phyloP scores from a whole-genome alignment of 2,329 filamentous ascomycete genomes.

The Scleromitrula shiraiana region DNA sequence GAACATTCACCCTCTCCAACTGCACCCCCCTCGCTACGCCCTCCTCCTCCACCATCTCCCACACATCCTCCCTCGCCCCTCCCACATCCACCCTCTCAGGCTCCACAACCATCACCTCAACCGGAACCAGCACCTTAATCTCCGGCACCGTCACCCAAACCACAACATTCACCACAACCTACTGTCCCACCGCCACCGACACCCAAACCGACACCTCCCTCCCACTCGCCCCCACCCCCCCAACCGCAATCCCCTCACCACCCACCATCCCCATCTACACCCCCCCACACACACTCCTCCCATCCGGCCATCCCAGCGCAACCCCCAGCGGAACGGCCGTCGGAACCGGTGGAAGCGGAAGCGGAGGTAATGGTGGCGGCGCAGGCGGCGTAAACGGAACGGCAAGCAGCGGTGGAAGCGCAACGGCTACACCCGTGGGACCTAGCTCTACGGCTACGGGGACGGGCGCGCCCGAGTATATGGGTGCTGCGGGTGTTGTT shows the following conservation, averaged over 20 bases:
- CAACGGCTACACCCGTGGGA: constrained; percentile 13
- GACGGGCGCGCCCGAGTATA: constrained; percentile 2
- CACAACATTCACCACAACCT: constrained; percentile 11
- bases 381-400: constrained; percentile 1
- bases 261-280: constrained; percentile 14
- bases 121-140: constrained; percentile 7
- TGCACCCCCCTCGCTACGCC: constrained; percentile 14
- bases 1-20: constrained; percentile 32
- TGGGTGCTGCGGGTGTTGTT: not conserved
- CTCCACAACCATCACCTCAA: constrained; percentile 18
- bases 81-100: constrained; percentile 13
- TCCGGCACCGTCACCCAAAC: constrained; percentile 14
- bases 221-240: constrained; percentile 9
- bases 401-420: not conserved
- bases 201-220: not conserved
- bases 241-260: not conserved
- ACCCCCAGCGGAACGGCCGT: not conserved
- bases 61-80: no score
- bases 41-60: constrained; percentile 12
- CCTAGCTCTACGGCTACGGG: constrained; percentile 8
- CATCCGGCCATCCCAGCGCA: not conserved
- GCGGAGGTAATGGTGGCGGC: not conserved
- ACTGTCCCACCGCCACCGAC: not conserved
- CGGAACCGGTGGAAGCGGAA: constrained; percentile 1
- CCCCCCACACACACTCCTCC: not conserved